Conservation (phyloP, 108 stramenopile genomes). For the Parietichytrium sp. region DNA sequence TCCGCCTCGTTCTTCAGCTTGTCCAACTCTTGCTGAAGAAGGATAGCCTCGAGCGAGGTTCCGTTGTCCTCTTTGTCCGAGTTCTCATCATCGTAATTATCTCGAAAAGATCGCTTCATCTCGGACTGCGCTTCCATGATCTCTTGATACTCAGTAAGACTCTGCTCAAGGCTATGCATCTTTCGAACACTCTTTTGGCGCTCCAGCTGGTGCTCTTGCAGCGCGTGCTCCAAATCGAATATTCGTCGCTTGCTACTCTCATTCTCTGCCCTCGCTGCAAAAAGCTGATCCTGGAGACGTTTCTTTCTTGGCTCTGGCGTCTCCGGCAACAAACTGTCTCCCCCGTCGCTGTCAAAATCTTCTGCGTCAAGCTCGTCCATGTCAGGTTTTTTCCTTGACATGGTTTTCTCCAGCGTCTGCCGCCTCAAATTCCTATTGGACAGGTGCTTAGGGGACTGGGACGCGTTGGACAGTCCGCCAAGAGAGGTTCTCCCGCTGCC, state of each 20-base stretch:
- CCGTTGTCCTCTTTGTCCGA: not conserved
- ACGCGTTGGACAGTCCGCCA: not conserved
- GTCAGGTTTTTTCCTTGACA: not conserved
- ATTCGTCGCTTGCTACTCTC: conserved; percentile 1
- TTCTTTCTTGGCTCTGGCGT: not conserved
- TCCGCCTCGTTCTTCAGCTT: not conserved
- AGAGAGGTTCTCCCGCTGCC: not conserved
- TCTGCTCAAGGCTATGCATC: not conserved
- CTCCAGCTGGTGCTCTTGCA: not conserved
- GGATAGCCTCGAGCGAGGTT: not conserved
- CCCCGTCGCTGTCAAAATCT: not conserved
- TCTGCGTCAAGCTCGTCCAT: not conserved
- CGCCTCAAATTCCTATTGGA: not conserved
- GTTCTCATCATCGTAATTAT: not conserved
- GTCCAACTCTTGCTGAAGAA: conserved; percentile 12
- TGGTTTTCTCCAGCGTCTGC: not conserved
- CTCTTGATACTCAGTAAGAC: not conserved
- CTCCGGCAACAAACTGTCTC: not conserved
- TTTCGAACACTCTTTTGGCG: not conserved
- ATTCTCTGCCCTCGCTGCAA: not conserved
- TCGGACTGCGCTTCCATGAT: not conserved
- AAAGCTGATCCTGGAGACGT: not conserved
- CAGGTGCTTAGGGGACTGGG: not conserved
- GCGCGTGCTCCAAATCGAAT: not conserved
- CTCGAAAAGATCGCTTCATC: not conserved